These are phyloP conservation scores for Saturnispora kantuleensis DNA, from an alignment of 805 yeast species.

Conservation along the genomic window DNA sequence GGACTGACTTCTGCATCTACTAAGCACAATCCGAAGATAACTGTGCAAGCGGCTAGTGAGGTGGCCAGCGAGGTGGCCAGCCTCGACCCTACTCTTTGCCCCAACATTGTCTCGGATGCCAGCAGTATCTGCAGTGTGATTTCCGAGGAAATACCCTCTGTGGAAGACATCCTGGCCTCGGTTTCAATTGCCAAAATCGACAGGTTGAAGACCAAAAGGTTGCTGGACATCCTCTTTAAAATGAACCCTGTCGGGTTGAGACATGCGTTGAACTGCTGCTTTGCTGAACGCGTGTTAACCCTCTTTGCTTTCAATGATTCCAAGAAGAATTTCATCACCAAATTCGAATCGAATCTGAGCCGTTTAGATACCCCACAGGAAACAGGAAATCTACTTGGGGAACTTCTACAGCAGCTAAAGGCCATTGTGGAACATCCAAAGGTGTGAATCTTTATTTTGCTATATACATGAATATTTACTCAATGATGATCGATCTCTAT, in stretches of 20 bases:
- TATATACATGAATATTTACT: slow-evolving; percentile 1
- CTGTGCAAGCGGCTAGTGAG: too few relatives aligned
- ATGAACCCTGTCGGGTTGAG: background rate
- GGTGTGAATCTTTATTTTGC: background rate
- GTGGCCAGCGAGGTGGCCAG: background rate
- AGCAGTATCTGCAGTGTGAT: background rate
- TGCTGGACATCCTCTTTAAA: slow-evolving; percentile 9
- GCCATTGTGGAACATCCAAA: background rate
- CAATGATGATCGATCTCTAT: slow-evolving; percentile 16
- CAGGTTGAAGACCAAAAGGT: slow-evolving; percentile 13
- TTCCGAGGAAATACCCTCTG: background rate
- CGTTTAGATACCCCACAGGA: background rate
- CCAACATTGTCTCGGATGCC: background rate
- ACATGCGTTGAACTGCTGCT: background rate
- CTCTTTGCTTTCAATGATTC: background rate
- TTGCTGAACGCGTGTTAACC: background rate
- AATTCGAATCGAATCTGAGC: background rate
- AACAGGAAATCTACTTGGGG: background rate
- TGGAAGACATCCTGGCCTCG: background rate
- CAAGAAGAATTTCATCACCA: background rate
- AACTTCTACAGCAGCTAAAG: background rate
- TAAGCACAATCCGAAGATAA: too few relatives aligned
- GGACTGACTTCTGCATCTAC: too few relatives aligned
- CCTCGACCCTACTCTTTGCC: background rate
- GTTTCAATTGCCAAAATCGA: slow-evolving; percentile 10